phyloP scores from a whole-genome alignment of 1,284 basidiomycete species.

The Irpex rosettiformis region DNA sequence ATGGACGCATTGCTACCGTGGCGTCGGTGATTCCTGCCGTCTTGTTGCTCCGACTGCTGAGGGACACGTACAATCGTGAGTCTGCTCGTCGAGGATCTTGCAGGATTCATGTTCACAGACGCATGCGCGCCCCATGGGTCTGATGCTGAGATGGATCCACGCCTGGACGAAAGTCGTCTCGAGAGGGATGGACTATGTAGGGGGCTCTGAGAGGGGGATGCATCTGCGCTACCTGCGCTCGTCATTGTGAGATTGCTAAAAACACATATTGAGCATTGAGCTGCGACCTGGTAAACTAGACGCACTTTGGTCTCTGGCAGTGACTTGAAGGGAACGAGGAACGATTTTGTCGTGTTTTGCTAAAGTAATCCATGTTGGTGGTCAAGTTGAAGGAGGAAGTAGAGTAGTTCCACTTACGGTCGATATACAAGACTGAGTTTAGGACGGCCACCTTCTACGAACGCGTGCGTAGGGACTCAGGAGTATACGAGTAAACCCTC shows the following conservation, averaged over 20 bases:
- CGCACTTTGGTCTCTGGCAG: background rate
- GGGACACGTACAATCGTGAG: constrained; percentile 72
- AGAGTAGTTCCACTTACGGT: background rate
- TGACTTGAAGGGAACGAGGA: background rate
- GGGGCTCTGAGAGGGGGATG: constrained; percentile 25
- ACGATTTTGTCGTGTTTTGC: background rate
- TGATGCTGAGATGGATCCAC: constrained; percentile 61
- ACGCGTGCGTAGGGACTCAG: background rate
- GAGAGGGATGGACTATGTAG: constrained; percentile 24
- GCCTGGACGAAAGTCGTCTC: constrained; percentile 48
- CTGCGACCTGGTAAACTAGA: background rate
- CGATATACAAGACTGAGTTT: background rate
- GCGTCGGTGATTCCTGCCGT: constrained; percentile 26
- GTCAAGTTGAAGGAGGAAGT: too few species aligned
- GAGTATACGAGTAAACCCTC: background rate
- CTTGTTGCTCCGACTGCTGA: constrained; percentile 26
- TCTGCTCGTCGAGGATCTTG: constrained; percentile 54
- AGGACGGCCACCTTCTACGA: background rate
- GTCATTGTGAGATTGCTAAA: background rate
- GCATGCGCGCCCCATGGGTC: constrained; percentile 62
- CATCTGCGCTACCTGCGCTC: constrained; percentile 5
- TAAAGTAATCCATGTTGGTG: background rate
- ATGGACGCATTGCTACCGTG: constrained; percentile 34
- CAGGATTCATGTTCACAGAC: constrained; percentile 47
- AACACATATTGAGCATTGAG: background rate